Evolutionary conservation across 2,329 filamentous ascomycete genomes (phyloP).

Genomic region (Colletotrichum tofieldiae): DNA sequence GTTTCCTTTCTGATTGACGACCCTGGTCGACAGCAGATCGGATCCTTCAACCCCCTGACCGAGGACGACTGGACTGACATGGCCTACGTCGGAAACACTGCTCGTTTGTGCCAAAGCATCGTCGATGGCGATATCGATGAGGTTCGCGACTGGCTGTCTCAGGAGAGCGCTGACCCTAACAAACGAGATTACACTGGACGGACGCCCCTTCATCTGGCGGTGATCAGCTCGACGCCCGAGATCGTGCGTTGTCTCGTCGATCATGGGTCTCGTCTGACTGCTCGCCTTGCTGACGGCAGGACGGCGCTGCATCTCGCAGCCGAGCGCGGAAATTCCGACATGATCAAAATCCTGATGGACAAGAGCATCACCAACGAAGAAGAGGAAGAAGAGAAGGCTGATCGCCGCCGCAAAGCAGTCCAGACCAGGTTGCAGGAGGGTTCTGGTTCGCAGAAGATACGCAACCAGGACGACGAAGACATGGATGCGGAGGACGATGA

Average conservation of each 20-base stretch:
- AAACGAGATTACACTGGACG: constrained; percentile 84
- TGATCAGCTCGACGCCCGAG: constrained; percentile 76
- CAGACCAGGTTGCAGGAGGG: constrained; percentile 49
- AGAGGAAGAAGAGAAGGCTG: constrained; percentile 72
- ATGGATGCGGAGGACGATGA: constrained; percentile 52
- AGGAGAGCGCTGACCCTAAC: constrained; percentile 80
- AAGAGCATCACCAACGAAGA: constrained; percentile 84
- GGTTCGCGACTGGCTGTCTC: constrained; percentile 78
- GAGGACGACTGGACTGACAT: constrained; percentile 92
- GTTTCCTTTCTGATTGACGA: constrained; percentile 85
- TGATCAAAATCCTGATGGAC: constrained; percentile 80
- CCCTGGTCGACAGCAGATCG: constrained; percentile 81
- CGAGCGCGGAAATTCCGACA: constrained; percentile 76
- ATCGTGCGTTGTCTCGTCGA: constrained; percentile 82
- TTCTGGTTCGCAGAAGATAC: constrained; percentile 45
- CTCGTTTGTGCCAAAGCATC: constrained; percentile 84
- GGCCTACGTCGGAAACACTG: constrained; percentile 88
- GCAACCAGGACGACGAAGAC: constrained; percentile 48
- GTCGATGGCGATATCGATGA: constrained; percentile 80
- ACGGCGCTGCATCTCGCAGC: constrained; percentile 89
- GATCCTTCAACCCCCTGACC: constrained; percentile 84
- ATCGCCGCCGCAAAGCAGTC: constrained; percentile 61
- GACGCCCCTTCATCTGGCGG: constrained; percentile 84
- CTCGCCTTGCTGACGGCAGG: constrained; percentile 83
- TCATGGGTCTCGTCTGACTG: constrained; percentile 79